A percentile compares a stretch with the other conserved stretches of the same genome.
These are phyloP conservation scores for Pseudogymnoascus pannorum DNA, from an alignment of 2,329 filamentous ascomycete species.

Conservation along the genomic window DNA sequence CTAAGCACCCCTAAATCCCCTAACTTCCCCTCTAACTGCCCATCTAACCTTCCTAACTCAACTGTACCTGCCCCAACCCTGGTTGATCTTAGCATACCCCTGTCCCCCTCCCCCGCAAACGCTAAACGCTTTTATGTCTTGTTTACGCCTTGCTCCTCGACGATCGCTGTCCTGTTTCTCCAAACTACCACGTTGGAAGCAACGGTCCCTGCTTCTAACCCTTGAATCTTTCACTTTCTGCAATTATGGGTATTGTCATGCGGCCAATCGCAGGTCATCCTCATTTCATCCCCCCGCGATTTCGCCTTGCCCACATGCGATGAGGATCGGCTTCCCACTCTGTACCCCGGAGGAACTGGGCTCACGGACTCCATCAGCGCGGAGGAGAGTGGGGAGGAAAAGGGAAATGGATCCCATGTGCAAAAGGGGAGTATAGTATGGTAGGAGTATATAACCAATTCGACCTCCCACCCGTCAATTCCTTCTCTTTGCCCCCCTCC, in stretches of 20 bases:
- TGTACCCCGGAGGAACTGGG: neutral
- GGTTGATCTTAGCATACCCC: neutral
- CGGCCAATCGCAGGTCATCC: neutral
- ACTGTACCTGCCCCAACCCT: neutral
- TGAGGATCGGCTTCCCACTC: neutral
- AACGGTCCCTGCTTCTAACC: neutral
- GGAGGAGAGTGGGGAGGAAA: neutral
- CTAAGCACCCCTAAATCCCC: neutral
- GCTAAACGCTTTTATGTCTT: constrained; percentile 7
- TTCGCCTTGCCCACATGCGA: constrained; percentile 3
- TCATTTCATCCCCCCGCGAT: neutral
- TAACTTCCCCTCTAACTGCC: neutral
- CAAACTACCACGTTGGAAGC: neutral
- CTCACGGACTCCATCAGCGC: neutral
- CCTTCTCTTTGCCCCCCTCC: neutral
- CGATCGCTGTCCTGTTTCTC: neutral
- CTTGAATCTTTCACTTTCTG: neutral
- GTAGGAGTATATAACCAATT: neutral
- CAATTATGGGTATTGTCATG: constrained; percentile 2
- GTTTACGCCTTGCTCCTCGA: neutral
- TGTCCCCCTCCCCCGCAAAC: neutral
- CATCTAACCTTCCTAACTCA: constrained; percentile 1
- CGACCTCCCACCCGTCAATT: neutral
- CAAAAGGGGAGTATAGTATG: neutral
- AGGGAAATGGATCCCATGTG: neutral